Conservation (phyloP, 768 basidiomycete species). For the Termitomyces sp. region DNA sequence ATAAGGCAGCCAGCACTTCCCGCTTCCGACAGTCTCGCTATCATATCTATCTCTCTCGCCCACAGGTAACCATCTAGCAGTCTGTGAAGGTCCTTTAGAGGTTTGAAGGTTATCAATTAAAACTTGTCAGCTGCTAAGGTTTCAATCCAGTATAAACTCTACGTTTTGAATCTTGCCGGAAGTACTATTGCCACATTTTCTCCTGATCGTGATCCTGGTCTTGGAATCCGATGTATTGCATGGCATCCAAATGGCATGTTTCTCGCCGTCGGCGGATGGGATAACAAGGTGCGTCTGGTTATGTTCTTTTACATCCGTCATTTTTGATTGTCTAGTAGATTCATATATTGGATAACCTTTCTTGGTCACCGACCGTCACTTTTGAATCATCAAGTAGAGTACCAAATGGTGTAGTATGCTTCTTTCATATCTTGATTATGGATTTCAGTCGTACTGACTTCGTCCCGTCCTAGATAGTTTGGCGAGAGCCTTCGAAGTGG, state of each 20-base stretch:
- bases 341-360: constrained; percentile 69
- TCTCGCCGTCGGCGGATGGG: constrained; percentile 82
- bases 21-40: constrained; percentile 69
- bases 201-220: constrained; percentile 74
- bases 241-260: constrained; percentile 90
- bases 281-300: constrained; percentile 63
- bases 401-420: constrained; percentile 51
- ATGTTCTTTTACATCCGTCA: not conserved
- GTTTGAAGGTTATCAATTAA: constrained; percentile 31
- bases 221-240: constrained; percentile 72
- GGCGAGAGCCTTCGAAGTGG: constrained; percentile 88
- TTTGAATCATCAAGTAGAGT: constrained; percentile 62
- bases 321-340: constrained; percentile 40
- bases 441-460: not conserved
- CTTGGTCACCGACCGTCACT: constrained; percentile 65
- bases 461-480: constrained; percentile 51
- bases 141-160: constrained; percentile 63
- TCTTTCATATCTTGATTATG: not conserved
- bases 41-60: constrained; percentile 75
- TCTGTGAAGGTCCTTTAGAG: constrained; percentile 86
- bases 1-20: constrained; percentile 62
- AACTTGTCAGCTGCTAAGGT: not conserved
- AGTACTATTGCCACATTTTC: constrained; percentile 60
- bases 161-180: constrained; percentile 65
- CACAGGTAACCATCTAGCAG: constrained; percentile 67